A percentile compares a stretch with the other conserved stretches of the same genome.
phyloP scores from a whole-genome alignment of 1,284 basidiomycete species.

The Marasmius fiardii region DNA sequence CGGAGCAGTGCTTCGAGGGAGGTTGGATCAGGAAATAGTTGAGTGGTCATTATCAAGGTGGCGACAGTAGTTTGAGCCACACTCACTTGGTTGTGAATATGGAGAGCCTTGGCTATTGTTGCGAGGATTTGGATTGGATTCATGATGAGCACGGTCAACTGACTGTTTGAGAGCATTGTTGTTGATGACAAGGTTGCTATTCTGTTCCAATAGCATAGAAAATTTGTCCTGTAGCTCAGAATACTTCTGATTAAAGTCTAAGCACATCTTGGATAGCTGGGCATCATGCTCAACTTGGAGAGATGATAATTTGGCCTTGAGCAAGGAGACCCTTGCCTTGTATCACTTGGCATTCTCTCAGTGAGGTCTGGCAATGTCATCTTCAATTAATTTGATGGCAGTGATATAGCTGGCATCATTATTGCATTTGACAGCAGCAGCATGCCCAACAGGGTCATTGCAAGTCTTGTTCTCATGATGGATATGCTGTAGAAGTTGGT shows the following conservation, averaged over 20 bases:
- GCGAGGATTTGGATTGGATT: not conserved
- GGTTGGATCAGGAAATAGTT: not conserved
- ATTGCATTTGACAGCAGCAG: not conserved
- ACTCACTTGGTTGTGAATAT: not conserved
- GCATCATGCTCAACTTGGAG: not conserved
- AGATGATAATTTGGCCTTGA: not conserved
- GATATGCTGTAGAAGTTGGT: not conserved
- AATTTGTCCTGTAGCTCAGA: not conserved
- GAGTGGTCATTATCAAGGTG: not conserved
- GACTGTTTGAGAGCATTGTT: not conserved
- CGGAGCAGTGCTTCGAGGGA: not conserved
- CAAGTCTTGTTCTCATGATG: not conserved
- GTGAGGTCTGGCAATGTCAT: not conserved
- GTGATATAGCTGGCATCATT: not conserved
- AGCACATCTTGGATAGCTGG: not conserved
- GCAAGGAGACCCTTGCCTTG: not conserved
- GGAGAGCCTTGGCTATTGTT: not conserved
- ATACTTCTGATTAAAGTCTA: not conserved
- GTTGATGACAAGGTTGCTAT: not conserved
- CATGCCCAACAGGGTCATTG: not conserved
- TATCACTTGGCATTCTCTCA: not conserved
- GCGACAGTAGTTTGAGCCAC: not conserved
- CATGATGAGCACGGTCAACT: not conserved
- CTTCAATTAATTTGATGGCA: not conserved
- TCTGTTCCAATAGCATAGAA: not conserved